Evolutionary conservation across 2,329 filamentous ascomycete species (phyloP).

Genomic region (Cladophialophora carrionii): DNA sequence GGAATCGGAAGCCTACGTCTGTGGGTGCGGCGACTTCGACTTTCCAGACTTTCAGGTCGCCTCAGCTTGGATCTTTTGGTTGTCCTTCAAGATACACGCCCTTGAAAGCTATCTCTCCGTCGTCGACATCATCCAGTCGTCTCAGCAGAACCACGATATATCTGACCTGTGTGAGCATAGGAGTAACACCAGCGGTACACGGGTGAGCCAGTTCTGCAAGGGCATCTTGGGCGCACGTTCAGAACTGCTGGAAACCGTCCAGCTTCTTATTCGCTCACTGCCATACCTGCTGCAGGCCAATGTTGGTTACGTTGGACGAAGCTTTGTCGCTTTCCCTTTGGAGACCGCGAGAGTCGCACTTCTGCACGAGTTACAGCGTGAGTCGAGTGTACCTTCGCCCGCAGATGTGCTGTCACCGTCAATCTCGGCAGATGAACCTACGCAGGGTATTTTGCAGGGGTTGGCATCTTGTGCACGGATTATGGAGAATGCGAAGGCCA

Average conservation of each 20-base stretch:
- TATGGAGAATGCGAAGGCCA: constrained; percentile 1
- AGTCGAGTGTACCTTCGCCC: background rate
- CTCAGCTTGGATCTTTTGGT: constrained; percentile 6
- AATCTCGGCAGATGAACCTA: background rate
- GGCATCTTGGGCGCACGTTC: background rate
- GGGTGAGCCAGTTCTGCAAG: background rate
- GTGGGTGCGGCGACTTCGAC: background rate
- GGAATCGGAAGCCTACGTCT: background rate
- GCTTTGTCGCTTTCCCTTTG: constrained; percentile 9
- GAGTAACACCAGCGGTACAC: background rate
- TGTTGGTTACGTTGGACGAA: constrained; percentile 7
- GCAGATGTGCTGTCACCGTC: background rate
- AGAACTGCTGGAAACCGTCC: constrained; percentile 1
- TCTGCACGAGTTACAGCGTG: background rate
- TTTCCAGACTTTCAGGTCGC: constrained; percentile 5
- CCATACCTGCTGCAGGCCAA: constrained; percentile 9
- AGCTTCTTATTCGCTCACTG: constrained; percentile 14
- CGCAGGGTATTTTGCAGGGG: background rate
- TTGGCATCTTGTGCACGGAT: background rate
- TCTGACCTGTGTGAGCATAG: background rate
- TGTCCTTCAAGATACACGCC: constrained; percentile 10
- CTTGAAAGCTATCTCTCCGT: constrained; percentile 7
- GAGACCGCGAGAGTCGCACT: constrained; percentile 10
- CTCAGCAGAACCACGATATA: background rate
- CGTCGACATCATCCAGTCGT: background rate